Conservation (phyloP, 305 asterid species). For the Solanum hybrid region DNA sequence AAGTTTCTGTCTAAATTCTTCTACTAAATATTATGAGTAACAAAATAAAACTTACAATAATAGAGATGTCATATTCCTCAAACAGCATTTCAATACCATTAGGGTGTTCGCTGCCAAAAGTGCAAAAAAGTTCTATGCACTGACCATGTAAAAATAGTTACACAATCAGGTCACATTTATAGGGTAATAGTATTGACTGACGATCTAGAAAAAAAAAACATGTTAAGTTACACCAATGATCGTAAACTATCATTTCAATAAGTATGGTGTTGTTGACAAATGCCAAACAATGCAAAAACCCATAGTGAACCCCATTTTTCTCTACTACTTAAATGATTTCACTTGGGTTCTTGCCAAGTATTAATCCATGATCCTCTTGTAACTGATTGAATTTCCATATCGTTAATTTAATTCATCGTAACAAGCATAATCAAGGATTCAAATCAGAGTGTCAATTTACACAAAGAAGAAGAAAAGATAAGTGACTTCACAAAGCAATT, state of each 20-base stretch:
- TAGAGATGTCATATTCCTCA: not conserved
- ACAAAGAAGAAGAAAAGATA: not conserved
- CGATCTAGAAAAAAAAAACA: not conserved
- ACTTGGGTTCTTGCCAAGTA: not conserved
- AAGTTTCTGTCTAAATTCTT: not conserved
- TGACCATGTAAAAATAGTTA: not conserved
- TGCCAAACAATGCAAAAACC: not conserved
- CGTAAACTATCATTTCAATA: not conserved
- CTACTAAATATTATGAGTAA: not conserved
- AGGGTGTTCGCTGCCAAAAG: not conserved
- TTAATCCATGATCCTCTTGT: not conserved
- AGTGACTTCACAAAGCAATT: not conserved
- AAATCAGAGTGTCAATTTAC: not conserved
- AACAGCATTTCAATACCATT: not conserved
- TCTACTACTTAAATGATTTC: not conserved
- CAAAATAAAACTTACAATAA: not conserved
- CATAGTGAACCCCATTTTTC: not conserved
- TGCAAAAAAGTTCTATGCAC: not conserved
- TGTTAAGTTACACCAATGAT: not conserved
- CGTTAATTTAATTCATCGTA: not conserved
- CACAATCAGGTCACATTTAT: not conserved
- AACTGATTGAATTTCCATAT: not conserved
- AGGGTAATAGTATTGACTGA: not conserved
- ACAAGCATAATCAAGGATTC: not conserved
- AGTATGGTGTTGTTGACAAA: not conserved